Evolutionary conservation across 352 stramenopile species (phyloP), one percentile per base, ranked within the genome.

Genomic region (Pythium scleroteichum): DNA sequence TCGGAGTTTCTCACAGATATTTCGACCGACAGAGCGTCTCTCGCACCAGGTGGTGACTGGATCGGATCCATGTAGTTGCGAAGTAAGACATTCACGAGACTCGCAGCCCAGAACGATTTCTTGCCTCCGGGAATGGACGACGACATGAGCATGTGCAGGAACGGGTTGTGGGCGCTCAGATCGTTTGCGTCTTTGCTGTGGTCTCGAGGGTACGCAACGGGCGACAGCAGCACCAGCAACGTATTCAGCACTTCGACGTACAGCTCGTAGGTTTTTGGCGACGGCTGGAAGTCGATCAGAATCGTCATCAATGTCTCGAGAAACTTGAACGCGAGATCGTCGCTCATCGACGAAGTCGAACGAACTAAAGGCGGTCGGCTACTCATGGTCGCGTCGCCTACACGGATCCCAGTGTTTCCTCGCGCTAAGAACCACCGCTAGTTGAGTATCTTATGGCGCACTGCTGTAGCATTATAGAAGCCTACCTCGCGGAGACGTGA

Each of bases 181-280:
- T 88, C 79, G 10, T 63, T 53, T 1, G 67, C 65, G 45, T 73
- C 62, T 27, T 79, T 79, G 19, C 69, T 75, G 52, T 87, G 74
- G 44, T 87, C 73, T 9, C 75, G 78, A 3, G 79, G 77, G 53
- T 86, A 94, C 9, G 72, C 78, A 19, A 88, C 77, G 1, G 84
- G 76, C 1, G 84, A 78, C 4, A 92, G 65, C 17, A 94, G 71
- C 38, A 90, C 79, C 14, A 94, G 70, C 23, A 94, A 51, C 26
- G 71, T 85, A 52, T 81, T 94, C 16, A 94, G 59, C 3, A 87
- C 69, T 73, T 92, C 85, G n/a, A 91, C 69, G 41, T 91, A 80
- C 29, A 94, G 42, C 23, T 89, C 82, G 53, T 91, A 85, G 26
- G 82, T 92, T 24, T 75, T 68, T 6, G 59, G 23, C 76, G 71